Evolutionary conservation across 2,329 filamentous ascomycete species (phyloP).

Genomic region (Lecanicillium sp.): DNA sequence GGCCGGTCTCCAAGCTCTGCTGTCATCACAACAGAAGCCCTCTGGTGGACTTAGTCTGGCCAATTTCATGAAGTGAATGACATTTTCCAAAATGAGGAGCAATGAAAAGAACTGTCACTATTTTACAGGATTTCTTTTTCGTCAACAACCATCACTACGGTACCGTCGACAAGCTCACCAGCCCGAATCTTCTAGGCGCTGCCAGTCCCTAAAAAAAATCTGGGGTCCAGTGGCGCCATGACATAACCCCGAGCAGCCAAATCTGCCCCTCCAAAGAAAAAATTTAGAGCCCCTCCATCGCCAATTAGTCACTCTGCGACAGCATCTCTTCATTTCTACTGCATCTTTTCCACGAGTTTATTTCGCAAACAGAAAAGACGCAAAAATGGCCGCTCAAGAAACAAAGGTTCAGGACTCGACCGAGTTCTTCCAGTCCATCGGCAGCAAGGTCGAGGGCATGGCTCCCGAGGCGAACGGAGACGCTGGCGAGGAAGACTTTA

Average conservation of each 20-base stretch:
- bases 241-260: slow-evolving; percentile 13
- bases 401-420: slow-evolving; percentile 33
- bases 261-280: slow-evolving; percentile 24
- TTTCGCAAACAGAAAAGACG: neutral
- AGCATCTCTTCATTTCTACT: neutral
- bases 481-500: slow-evolving; percentile 40
- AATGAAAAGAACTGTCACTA: no score
- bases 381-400: slow-evolving; percentile 37
- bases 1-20: slow-evolving; percentile 58
- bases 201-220: slow-evolving; percentile 3
- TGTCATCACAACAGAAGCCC: slow-evolving; percentile 45
- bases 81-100: no score
- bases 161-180: neutral
- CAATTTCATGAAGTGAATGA: slow-evolving; percentile 41
- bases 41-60: slow-evolving; percentile 44
- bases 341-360: neutral
- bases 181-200: slow-evolving; percentile 11
- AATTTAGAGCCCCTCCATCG: slow-evolving; percentile 13
- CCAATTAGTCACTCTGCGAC: slow-evolving; percentile 14
- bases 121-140: neutral
- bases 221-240: slow-evolving; percentile 11
- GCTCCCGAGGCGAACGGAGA: slow-evolving; percentile 32
- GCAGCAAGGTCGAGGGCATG: slow-evolving; percentile 52
- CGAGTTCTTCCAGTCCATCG: slow-evolving; percentile 58
- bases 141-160: neutral